A percentile compares a stretch with the other conserved stretches of the same genome.
Conservation (phyloP, 2,329 filamentous ascomycete species). For the Tolypocladium cylindrosporum region DNA sequence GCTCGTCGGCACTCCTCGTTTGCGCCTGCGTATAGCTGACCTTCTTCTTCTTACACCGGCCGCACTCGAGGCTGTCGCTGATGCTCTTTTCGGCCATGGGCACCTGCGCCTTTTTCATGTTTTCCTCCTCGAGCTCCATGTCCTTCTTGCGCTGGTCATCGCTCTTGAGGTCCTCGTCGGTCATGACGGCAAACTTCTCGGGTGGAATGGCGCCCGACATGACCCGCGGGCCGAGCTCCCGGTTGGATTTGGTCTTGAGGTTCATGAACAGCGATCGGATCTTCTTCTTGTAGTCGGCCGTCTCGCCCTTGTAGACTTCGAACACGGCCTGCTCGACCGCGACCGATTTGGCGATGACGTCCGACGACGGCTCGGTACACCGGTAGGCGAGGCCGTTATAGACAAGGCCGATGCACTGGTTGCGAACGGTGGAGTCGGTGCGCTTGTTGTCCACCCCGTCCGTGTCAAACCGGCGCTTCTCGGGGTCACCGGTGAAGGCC, state of each 20-base stretch:
- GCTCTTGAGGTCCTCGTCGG: conserved; percentile 82
- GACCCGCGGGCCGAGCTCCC: conserved; percentile 64
- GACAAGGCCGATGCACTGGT: conserved; percentile 81
- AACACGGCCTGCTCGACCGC: conserved; percentile 78
- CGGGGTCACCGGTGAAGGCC: conserved; percentile 53
- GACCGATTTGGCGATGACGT: conserved; percentile 63
- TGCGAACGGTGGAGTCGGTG: conserved; percentile 63
- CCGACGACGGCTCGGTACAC: conserved; percentile 60
- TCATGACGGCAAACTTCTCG: conserved; percentile 74
- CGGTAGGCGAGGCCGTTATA: conserved; percentile 78
- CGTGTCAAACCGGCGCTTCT: conserved; percentile 73
- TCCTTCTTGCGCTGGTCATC: conserved; percentile 71
- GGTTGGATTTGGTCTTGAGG: conserved; percentile 85
- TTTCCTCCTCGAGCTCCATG: conserved; percentile 70
- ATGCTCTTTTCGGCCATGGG: conserved; percentile 87
- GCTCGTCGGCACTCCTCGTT: conserved; percentile 91
- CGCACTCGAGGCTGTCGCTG: conserved; percentile 77
- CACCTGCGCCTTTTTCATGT: conserved; percentile 96
- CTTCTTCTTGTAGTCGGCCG: conserved; percentile 71
- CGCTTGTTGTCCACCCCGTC: conserved; percentile 72
- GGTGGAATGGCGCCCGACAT: conserved; percentile 63
- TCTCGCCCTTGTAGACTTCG: conserved; percentile 59
- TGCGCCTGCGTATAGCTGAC: conserved; percentile 96
- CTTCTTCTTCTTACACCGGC: conserved; percentile 86
- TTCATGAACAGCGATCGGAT: conserved; percentile 90